phyloP scores from a whole-genome alignment of 257 asterid species.

The Misopates orontium region DNA sequence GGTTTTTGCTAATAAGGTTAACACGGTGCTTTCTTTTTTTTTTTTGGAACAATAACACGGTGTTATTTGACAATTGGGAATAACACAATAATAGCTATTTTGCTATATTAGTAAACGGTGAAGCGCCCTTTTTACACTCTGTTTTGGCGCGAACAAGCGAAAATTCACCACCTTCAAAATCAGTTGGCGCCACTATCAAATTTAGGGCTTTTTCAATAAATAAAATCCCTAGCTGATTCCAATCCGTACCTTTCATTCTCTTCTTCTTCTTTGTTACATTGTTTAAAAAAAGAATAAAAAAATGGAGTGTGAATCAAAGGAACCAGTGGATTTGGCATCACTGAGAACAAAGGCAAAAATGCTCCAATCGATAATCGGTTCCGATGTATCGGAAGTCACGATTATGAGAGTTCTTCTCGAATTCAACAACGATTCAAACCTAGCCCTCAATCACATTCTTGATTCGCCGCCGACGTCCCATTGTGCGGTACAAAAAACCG shows the following conservation, averaged over 20 bases:
- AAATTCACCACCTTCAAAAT: not conserved
- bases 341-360: slow-evolving; percentile 30
- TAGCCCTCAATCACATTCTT: slow-evolving; percentile 31
- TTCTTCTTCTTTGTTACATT: not conserved
- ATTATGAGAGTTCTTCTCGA: slow-evolving; percentile 31
- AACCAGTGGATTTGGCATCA: too few species aligned
- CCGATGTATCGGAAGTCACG: slow-evolving; percentile 32
- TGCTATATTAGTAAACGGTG: too few species aligned
- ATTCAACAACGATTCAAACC: slow-evolving; percentile 28
- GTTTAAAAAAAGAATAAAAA: not conserved
- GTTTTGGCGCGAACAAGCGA: too few species aligned
- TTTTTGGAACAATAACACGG: too few species aligned
- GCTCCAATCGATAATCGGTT: slow-evolving; percentile 34
- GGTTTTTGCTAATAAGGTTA: too few species aligned
- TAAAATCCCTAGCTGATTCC: too few species aligned
- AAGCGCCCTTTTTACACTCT: too few species aligned
- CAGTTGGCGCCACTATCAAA: not conserved
- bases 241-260: not conserved
- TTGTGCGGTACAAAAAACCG: slow-evolving; percentile 38
- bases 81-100: too few species aligned
- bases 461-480: slow-evolving; percentile 27
- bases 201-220: not conserved
- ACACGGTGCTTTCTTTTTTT: too few species aligned
- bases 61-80: too few species aligned
- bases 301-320: slow-evolving; percentile 31